Conservation (phyloP, 139 green algal species). For the Diplosphaera chodatii region DNA sequence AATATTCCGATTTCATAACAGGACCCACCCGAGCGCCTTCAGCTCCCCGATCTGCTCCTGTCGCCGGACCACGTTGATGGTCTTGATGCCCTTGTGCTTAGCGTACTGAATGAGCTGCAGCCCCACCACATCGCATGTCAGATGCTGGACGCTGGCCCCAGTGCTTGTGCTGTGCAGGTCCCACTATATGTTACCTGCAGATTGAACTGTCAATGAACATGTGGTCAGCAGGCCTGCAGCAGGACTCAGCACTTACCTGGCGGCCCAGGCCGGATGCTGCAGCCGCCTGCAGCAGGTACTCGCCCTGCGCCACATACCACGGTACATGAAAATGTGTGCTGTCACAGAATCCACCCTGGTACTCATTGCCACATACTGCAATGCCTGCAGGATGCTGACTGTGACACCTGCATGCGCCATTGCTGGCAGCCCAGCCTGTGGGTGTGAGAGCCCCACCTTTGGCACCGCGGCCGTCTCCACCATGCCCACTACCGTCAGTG, state of each 20-base stretch:
- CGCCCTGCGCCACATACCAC: background rate
- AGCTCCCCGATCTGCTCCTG: slow-evolving; percentile 6
- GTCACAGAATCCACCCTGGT: too few species aligned
- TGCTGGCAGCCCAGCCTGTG: too few species aligned
- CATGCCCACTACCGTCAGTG: slow-evolving; percentile 37
- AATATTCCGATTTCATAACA: too few species aligned
- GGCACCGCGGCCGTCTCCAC: slow-evolving; percentile 25
- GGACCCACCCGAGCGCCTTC: slow-evolving; percentile 5
- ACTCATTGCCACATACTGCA: too few species aligned
- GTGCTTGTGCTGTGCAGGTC: too few species aligned
- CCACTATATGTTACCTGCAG: too few species aligned
- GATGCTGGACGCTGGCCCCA: too few species aligned
- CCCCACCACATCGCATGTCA: background rate
- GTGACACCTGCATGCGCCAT: too few species aligned
- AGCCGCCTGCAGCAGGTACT: slow-evolving; percentile 33
- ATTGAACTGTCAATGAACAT: too few species aligned
- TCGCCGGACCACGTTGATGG: slow-evolving; percentile 23
- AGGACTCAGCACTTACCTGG: background rate
- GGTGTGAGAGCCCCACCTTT: background rate
- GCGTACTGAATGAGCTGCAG: background rate
- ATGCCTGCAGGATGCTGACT: too few species aligned
- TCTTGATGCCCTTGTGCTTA: slow-evolving; percentile 18
- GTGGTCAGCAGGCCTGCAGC: too few species aligned
- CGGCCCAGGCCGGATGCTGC: slow-evolving; percentile 15
- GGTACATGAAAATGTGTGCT: too few species aligned